Evolutionary conservation across 192 early-diverging fungal species (phyloP), one percentile per base, ranked within the genome.

Genomic region (Entomortierella lignicola): DNA sequence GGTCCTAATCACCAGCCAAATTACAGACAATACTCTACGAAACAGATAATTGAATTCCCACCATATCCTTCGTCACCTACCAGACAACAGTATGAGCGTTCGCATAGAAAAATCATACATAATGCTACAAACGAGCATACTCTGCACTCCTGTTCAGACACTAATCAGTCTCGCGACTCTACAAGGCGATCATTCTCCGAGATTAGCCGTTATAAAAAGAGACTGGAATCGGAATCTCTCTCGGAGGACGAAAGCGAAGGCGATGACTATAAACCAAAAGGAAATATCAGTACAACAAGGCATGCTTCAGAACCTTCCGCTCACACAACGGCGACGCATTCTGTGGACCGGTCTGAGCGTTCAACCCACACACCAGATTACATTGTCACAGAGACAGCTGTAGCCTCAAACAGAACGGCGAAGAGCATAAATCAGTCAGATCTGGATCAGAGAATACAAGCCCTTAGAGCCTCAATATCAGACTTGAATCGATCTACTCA

Each of bases 381-480:
- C 5, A 8, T 15, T 17, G 7, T 27, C 3, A 15, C 23, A 4
- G 2, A 3, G 18, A 30, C 23, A 29, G 11, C 10, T 4, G 4
- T 27, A 26, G 52, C 23, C 7, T 17, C 18, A 4, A 27, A 26
- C 6, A 25, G 27, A 30, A 27, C 18, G 26, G 10, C 23, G 26
- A 54, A 54, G 52, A 6, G 6, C n/a, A 63, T 63, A 0, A 39
- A 30, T 21, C 39, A 41, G 23, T 20, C 27, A 10, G 48, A 53
- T 23, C 48, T 63, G 31, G 61, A 63, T 20, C 29, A 32, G 15
- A 30, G 61, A 32, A 63, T 63, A 27, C 27, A 53, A 18, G 48
- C 47, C 2, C n/a, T 63, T 1, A 30, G 61, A 32, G 48, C 17
- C 4, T 52, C 61, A 8, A 63, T 51, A 2, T n/a, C 47, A 21